Evolutionary conservation across 352 stramenopile species (phyloP), one percentile per base, ranked within the genome.

Genomic region (Pythium aquatile): DNA sequence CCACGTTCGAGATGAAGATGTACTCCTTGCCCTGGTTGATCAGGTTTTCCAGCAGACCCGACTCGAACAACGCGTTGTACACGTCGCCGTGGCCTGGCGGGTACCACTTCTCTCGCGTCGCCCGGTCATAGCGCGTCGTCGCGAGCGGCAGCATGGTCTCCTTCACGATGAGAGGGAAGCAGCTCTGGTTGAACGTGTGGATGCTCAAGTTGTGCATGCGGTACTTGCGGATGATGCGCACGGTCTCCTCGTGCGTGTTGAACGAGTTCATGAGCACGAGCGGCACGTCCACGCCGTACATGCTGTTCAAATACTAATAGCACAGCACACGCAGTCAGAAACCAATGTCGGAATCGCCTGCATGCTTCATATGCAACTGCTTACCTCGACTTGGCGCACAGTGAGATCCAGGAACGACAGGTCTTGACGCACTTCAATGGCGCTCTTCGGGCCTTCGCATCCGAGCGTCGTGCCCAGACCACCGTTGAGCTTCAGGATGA

Each of bases 261-360:
- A 99, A 99, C 68, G 94, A 99, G 82, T 99, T 99, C 98, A 99
- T 99, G 40, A 99, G 87, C 83, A 99, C 98, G 61, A 99, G 97
- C 39, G 97, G 98, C 47, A 99, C 97, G 65, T 99, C 93, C 40
- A 97, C 90, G 33, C 88, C 88, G 65, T 97, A 96, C 61, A 94
- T 80, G 57, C 83, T 95, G 71, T 97, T 97, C 42, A 97, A 70
- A 47, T 96, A 96, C 85, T 94, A 58, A 14, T 8, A 28, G 26
- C 40, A 48, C 40, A 48, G 3, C 9, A 26, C 7, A 42, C 7
- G 3, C 35, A 2, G 29, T 11, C n/a, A 49, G 20, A 30, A 29
- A 1, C 28, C 14, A 0, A 57, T 8, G 35, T 11, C 35, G 3
- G 42, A 65, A 13, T 30, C 28, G 30, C 33, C 10, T 37, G 32